A percentile compares a stretch with the other conserved stretches of the same genome.
These are phyloP conservation scores for Chaetomidium leptoderma DNA, from an alignment of 495 filamentous ascomycete species.

Conservation along the genomic window DNA sequence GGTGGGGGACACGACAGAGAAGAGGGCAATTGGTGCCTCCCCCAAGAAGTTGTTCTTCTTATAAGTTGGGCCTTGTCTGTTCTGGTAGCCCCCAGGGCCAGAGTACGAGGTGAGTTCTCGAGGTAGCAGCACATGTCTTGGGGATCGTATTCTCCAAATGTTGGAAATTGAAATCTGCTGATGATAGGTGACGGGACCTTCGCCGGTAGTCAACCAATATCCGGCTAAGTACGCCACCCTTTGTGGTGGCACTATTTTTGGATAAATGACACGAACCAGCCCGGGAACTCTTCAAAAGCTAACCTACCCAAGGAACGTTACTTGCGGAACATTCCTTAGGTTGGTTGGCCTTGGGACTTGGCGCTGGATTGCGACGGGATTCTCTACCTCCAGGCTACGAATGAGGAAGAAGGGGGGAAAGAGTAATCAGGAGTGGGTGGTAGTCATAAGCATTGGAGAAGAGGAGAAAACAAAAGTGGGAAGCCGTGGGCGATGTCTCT, in stretches of 20 bases:
- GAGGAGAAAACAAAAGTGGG: too few species aligned
- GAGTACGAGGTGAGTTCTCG: not conserved
- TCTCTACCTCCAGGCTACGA: too few species aligned
- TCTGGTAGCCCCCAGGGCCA: not conserved
- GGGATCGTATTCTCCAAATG: not conserved
- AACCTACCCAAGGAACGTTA: too few species aligned
- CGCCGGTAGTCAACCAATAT: not conserved
- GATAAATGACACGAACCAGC: not conserved
- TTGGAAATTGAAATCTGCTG: not conserved
- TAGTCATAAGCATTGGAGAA: too few species aligned
- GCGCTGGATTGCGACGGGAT: too few species aligned
- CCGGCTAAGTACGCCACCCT: not conserved
- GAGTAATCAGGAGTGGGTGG: too few species aligned
- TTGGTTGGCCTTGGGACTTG: too few species aligned
- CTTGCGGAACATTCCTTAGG: too few species aligned
- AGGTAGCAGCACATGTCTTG: slow-evolving; percentile 1
- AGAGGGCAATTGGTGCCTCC: too few species aligned
- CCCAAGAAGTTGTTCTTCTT: not conserved
- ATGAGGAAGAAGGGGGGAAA: too few species aligned
- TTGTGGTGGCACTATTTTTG: not conserved
- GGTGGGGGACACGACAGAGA: not conserved
- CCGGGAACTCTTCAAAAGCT: not conserved
- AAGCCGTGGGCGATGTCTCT: too few species aligned
- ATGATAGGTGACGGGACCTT: not conserved
- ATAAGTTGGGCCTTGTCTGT: not conserved